A percentile compares a stretch with the other conserved stretches of the same genome.
These are phyloP conservation scores for Aspergillus felis DNA, from an alignment of 2,329 filamentous ascomycete species.

Conservation along the genomic window DNA sequence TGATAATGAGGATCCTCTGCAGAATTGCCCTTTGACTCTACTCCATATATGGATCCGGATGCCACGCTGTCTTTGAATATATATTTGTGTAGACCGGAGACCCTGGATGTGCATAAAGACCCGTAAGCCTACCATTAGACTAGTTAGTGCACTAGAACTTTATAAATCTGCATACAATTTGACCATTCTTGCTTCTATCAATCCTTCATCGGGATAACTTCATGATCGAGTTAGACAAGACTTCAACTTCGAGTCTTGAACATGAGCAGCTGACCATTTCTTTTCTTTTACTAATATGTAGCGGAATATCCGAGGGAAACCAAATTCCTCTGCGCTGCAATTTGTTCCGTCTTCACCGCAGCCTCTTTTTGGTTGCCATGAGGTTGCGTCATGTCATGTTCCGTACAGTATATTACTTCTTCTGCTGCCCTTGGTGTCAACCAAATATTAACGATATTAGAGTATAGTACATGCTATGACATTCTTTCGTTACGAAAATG, in stretches of 20 bases:
- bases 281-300: not conserved
- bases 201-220: not conserved
- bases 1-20: not conserved
- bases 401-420: conserved; percentile 6
- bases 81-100: not conserved
- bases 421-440: not conserved
- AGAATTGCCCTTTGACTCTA: not conserved
- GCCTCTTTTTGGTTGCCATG: conserved; percentile 27
- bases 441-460: not conserved
- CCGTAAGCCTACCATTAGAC: not conserved
- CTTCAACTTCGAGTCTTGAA: not conserved
- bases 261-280: not conserved
- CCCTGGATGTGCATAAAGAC: not conserved
- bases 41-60: not conserved
- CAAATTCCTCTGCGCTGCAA: not conserved
- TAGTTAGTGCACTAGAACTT: not conserved
- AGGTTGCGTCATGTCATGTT: conserved; percentile 6
- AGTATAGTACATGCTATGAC: conserved; percentile 3
- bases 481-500: conserved; percentile 1
- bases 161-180: not conserved
- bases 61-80: too few species aligned
- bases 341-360: conserved; percentile 28
- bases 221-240: not conserved
- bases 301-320: conserved; percentile 9
- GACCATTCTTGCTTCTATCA: not conserved